Evolutionary conservation across 139 green algal genomes (phyloP).

Genomic region (Coccomyxa sp.): DNA sequence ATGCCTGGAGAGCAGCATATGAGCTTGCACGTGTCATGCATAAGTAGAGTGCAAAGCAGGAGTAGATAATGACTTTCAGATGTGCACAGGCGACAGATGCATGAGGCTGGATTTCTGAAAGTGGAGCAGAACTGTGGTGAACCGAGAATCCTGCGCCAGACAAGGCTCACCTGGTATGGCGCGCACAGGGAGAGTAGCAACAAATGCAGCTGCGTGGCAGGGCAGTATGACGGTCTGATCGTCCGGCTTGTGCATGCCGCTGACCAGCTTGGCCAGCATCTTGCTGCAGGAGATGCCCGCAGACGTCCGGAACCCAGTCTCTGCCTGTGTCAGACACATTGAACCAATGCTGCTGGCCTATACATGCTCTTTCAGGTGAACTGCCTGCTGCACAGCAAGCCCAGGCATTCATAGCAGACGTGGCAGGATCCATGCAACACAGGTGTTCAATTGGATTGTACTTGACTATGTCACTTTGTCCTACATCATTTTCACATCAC

Average conservation of each 20-base stretch:
- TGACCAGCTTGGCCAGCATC: constrained; percentile 77
- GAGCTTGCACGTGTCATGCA: no score
- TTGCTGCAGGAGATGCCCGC: constrained; percentile 67
- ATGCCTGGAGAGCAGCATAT: background rate
- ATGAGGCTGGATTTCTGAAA: no score
- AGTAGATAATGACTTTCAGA: no score
- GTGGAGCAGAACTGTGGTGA: background rate
- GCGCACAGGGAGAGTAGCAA: constrained; percentile 54
- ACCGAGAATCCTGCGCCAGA: constrained; percentile 10
- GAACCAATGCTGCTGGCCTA: no score
- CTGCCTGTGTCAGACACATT: constrained; percentile 18
- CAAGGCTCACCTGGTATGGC: constrained; percentile 38
- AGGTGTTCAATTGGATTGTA: no score
- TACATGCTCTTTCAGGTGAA: no score
- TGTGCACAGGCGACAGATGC: no score
- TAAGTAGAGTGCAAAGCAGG: no score
- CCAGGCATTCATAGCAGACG: no score
- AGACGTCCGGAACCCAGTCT: constrained; percentile 55
- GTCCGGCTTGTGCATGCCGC: constrained; percentile 80
- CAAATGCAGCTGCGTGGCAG: constrained; percentile 44
- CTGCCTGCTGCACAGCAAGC: no score
- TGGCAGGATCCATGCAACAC: no score
- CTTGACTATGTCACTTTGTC: no score
- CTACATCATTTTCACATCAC: background rate
- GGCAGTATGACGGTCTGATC: constrained; percentile 70